A percentile compares a stretch with the other conserved stretches of the same genome.
Conservation (phyloP, 257 asterid genomes). For the Solanum piurae region DNA sequence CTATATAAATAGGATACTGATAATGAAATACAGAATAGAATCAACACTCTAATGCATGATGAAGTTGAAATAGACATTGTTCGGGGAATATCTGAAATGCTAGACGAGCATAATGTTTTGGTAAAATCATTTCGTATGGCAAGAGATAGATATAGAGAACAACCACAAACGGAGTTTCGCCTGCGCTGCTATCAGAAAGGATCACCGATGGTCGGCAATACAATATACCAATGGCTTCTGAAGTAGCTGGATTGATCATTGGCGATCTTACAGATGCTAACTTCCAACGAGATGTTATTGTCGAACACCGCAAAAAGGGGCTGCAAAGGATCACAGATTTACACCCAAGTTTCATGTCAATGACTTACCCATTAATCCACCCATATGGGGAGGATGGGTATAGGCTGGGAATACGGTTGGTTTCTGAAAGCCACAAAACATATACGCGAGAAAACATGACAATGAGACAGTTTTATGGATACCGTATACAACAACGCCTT, state of each 20-base stretch:
- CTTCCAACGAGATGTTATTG: not conserved
- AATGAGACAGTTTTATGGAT: not conserved
- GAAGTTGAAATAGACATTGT: not conserved
- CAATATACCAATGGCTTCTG: not conserved
- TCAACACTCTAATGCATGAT: not conserved
- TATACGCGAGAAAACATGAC: too few relatives aligned
- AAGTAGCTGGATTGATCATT: not conserved
- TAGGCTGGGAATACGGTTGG: not conserved
- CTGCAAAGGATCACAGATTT: not conserved
- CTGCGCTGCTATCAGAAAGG: not conserved
- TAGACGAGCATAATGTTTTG: not conserved
- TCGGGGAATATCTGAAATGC: not conserved
- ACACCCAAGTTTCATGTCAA: not conserved
- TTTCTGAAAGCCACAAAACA: too few relatives aligned
- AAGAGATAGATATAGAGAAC: not conserved
- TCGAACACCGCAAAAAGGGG: not conserved
- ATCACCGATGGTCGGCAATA: not conserved
- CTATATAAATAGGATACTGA: not conserved
- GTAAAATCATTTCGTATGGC: not conserved
- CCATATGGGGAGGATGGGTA: not conserved
- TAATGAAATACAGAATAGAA: not conserved
- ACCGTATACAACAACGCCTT: not conserved
- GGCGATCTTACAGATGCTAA: not conserved
- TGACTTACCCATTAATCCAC: not conserved
- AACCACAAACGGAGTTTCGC: not conserved